Conservation (phyloP, 495 filamentous ascomycete genomes). For the Tuber melanosporum region DNA sequence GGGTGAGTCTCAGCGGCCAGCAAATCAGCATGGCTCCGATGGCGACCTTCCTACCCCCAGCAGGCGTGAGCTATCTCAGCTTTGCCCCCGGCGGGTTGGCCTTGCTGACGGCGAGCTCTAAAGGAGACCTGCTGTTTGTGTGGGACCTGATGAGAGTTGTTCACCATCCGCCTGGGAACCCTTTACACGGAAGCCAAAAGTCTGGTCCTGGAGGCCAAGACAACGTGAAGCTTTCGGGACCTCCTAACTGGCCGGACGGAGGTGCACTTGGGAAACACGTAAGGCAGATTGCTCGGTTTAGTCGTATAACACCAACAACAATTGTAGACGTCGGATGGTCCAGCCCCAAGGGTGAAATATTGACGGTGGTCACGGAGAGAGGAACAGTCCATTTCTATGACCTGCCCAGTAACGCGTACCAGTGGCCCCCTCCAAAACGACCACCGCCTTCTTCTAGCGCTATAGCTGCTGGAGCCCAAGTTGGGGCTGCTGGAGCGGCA, state of each 20-base stretch:
- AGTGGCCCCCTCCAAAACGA: constrained; percentile 81
- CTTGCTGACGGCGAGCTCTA: constrained; percentile 81
- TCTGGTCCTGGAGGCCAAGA: constrained; percentile 40
- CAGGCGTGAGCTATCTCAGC: constrained; percentile 86
- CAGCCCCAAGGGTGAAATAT: constrained; percentile 66
- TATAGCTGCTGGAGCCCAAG: constrained; percentile 33
- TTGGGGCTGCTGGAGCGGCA: constrained; percentile 48
- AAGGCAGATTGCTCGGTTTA: constrained; percentile 76
- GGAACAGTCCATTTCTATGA: constrained; percentile 92
- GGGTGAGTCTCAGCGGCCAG: constrained; percentile 38
- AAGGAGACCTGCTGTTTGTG: constrained; percentile 83
- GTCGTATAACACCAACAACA: constrained; percentile 80
- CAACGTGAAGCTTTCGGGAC: not conserved
- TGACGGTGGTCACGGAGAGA: constrained; percentile 81
- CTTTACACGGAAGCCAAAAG: constrained; percentile 17
- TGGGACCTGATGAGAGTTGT: constrained; percentile 77
- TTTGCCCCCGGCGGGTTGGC: constrained; percentile 78
- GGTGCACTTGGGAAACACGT: constrained; percentile 52
- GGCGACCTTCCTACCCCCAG: constrained; percentile 70
- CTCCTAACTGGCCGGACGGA: not conserved
- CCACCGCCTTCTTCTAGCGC: constrained; percentile 45
- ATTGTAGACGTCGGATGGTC: constrained; percentile 88
- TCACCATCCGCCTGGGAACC: constrained; percentile 33
- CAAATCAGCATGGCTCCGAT: constrained; percentile 50
- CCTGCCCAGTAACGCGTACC: constrained; percentile 70